phyloP scores from a whole-genome alignment of 1,139 yeast species.

The Blastobotrys elegans region DNA sequence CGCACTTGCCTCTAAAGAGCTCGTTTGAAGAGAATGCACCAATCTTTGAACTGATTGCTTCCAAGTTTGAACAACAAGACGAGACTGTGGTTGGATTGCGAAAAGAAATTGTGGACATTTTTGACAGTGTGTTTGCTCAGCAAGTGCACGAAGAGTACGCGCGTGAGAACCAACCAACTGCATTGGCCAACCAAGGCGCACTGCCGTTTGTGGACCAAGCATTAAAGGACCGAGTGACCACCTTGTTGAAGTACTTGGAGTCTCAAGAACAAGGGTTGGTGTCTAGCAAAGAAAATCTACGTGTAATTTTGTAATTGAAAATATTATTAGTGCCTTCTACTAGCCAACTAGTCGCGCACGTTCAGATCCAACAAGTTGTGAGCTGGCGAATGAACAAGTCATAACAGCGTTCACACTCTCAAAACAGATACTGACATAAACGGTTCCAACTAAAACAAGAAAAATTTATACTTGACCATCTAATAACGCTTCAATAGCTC shows the following conservation, averaged over 20 bases:
- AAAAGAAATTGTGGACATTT: constrained; percentile 59
- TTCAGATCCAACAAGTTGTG: too few relatives aligned
- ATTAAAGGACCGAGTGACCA: constrained; percentile 58
- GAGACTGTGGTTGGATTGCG: constrained; percentile 53
- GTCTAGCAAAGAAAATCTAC: constrained; percentile 9
- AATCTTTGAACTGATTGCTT: constrained; percentile 70
- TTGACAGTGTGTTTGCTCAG: constrained; percentile 65
- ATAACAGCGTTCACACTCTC: too few relatives aligned
- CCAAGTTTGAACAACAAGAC: constrained; percentile 62
- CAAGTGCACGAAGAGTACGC: constrained; percentile 69
- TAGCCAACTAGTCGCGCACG: too few relatives aligned
- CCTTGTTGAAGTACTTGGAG: constrained; percentile 69
- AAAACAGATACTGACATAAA: too few relatives aligned
- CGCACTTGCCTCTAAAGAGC: constrained; percentile 78
- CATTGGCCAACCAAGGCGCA: constrained; percentile 7
- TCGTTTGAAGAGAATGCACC: constrained; percentile 94
- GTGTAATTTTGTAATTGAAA: background rate
- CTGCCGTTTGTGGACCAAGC: constrained; percentile 69
- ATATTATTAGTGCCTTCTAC: too few relatives aligned
- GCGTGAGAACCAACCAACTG: constrained; percentile 26
- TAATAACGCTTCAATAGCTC: constrained; percentile 85
- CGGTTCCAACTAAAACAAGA: constrained; percentile 15
- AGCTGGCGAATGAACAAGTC: too few relatives aligned
- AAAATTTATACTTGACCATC: constrained; percentile 42
- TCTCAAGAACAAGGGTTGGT: constrained; percentile 50